phyloP scores from a whole-genome alignment of 2,329 filamentous ascomycete genomes.

The Penicillium thymicola region DNA sequence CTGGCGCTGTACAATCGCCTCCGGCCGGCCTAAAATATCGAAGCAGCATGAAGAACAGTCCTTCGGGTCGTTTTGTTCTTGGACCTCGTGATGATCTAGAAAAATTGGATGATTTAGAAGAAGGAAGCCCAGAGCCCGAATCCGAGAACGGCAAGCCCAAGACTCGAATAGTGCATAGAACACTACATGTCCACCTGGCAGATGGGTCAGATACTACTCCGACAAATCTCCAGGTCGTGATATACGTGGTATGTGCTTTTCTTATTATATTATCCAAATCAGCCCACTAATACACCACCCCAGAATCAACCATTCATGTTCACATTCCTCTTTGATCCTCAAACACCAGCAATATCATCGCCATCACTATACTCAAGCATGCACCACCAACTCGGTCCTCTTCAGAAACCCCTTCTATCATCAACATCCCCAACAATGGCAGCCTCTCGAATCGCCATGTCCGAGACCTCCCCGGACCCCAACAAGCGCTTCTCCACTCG shows the following conservation, averaged over 20 bases:
- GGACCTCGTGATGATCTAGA: conserved; percentile 39
- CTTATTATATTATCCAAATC: neutral
- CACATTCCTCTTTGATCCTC: conserved; percentile 48
- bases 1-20: neutral
- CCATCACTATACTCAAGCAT: conserved; percentile 48
- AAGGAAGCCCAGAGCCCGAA: conserved; percentile 20
- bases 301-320: conserved; percentile 51
- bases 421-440: conserved; percentile 47
- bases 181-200: conserved; percentile 34
- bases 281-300: conserved; percentile 10
- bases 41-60: neutral
- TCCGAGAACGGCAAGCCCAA: conserved; percentile 20
- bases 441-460: conserved; percentile 35
- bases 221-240: conserved; percentile 37
- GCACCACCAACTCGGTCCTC: conserved; percentile 48
- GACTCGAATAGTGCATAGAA: conserved; percentile 36
- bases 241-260: conserved; percentile 40
- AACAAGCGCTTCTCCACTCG: conserved; percentile 29
- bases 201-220: conserved; percentile 12
- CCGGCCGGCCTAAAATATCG: neutral
- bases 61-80: conserved; percentile 16
- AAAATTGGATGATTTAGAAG: conserved; percentile 31
- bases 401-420: conserved; percentile 45
- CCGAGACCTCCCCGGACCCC: conserved; percentile 33
- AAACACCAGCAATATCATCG: conserved; percentile 41